Conservation (phyloP, 2,329 filamentous ascomycete genomes). For the Allantophomopsis cytisporea region DNA sequence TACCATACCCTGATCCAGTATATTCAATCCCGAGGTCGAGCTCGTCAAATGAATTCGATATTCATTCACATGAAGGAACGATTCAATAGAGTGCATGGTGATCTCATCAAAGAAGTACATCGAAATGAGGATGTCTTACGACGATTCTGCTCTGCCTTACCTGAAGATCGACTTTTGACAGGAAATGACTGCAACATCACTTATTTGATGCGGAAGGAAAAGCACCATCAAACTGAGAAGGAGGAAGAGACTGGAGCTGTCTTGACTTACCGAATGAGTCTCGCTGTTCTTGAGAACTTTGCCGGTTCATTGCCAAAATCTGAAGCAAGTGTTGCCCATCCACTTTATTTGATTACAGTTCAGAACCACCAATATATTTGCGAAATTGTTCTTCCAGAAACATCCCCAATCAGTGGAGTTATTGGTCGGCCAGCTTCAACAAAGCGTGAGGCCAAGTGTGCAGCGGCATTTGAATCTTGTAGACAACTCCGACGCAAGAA, state of each 20-base stretch:
- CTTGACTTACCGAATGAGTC: constrained; percentile 63
- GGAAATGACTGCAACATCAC: constrained; percentile 44
- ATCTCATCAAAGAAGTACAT: constrained; percentile 43
- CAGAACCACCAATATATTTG: constrained; percentile 51
- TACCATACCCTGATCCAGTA: constrained; percentile 89
- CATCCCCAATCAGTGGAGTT: constrained; percentile 55
- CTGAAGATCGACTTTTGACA: constrained; percentile 57
- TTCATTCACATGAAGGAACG: constrained; percentile 77
- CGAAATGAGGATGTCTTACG: constrained; percentile 51
- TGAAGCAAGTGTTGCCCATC: constrained; percentile 19
- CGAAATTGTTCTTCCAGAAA: constrained; percentile 66
- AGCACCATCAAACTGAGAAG: constrained; percentile 27
- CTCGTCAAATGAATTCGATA: constrained; percentile 61
- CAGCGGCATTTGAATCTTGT: constrained; percentile 79
- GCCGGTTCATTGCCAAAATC: constrained; percentile 49
- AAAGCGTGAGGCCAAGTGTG: constrained; percentile 73
- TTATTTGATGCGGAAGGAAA: constrained; percentile 35
- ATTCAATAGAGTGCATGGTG: constrained; percentile 47
- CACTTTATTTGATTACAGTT: constrained; percentile 48
- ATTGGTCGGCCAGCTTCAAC: constrained; percentile 49
- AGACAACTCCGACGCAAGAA: constrained; percentile 49
- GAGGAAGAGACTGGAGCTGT: constrained; percentile 60
- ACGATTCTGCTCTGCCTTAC: constrained; percentile 62
- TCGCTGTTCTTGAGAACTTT: constrained; percentile 61
- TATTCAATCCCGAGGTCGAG: constrained; percentile 82